A percentile compares a stretch with the other conserved stretches of the same genome.
Evolutionary conservation across 345 rosid species (phyloP).

Genomic region (Pugionium cornutum): DNA sequence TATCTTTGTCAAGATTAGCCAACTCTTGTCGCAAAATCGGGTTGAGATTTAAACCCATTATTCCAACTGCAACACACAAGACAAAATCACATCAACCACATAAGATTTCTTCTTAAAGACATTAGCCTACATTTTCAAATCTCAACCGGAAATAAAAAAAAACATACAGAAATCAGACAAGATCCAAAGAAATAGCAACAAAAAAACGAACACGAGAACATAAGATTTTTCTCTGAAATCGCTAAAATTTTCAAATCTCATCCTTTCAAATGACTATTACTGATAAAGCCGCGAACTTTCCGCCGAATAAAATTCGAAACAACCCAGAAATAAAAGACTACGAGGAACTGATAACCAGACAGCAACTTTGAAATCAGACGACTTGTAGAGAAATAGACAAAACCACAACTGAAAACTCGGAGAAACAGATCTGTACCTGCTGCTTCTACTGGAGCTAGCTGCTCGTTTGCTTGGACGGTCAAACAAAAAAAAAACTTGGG

Average conservation of each 20-base stretch:
- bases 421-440: constrained; percentile 26
- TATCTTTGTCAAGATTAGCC: constrained; percentile 92
- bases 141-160: constrained; percentile 1
- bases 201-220: background rate
- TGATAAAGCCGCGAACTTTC: constrained; percentile 14
- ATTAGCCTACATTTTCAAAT: constrained; percentile 1
- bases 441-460: constrained; percentile 24
- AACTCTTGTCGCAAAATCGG: constrained; percentile 70
- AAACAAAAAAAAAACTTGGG: constrained; percentile 1
- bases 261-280: background rate
- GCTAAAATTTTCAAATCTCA: background rate
- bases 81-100: background rate
- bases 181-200: background rate
- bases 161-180: background rate
- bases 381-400: background rate
- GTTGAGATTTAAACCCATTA: constrained; percentile 67
- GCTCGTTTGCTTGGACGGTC: background rate
- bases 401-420: constrained; percentile 14
- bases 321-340: background rate
- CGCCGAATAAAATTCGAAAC: background rate
- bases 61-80: constrained; percentile 27
- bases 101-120: background rate
- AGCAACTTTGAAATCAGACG: background rate
- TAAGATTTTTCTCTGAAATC: constrained; percentile 9
- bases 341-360: constrained; percentile 5